Base-by-base conservation (phyloP, 2,329 filamentous ascomycete genomes). In the Trichophaea hybrida region DNA sequence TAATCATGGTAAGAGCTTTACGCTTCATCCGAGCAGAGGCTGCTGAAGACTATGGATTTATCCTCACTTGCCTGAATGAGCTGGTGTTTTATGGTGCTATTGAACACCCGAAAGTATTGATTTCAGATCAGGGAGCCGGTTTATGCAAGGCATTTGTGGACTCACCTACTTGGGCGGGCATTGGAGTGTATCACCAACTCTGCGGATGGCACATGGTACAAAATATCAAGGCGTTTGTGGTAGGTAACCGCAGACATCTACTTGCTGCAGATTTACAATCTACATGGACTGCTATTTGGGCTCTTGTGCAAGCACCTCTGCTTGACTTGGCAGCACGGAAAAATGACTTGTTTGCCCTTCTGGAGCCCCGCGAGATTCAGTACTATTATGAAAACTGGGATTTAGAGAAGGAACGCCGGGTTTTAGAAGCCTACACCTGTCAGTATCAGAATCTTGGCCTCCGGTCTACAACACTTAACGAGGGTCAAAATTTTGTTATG, bases 1-100 rank as follows among this genome's bases (percentile, higher is more conserved):
- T n/a, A n/a, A 57, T 24, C 40, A 46, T 57, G 24, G 24, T 7
- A 52, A 49, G n/a, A 57, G 43, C 6, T 57, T 57, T 52, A 50
- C 13, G 17, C n/a, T 57, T 57, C 34, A 57, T 57, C 10, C 44
- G 44, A 7, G 44, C 38, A 5, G 40, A 57, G n/a, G 44, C 38
- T 31, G 32, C 4, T 10, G 24, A 50, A 37, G 55, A 57, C 35
- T 52, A 53, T 17, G 31, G 5, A 51, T 57, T 57, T 52, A 49
- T 51, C 31, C 43, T 57, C 4, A 24, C 52, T 33, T 12, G n/a
- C 6, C 13, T 2, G 13, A 4, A 53, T 43, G 1, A 43, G n/a
- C 38, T 43, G 38, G 38, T 43, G 2, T 43, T 43, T 43, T 43
- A 43, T 43, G 4, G 12, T 12, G 24, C 24, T 24, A 24, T 24